Evolutionary conservation across 768 basidiomycete species (phyloP).

Genomic region (Serendipita vermifera): DNA sequence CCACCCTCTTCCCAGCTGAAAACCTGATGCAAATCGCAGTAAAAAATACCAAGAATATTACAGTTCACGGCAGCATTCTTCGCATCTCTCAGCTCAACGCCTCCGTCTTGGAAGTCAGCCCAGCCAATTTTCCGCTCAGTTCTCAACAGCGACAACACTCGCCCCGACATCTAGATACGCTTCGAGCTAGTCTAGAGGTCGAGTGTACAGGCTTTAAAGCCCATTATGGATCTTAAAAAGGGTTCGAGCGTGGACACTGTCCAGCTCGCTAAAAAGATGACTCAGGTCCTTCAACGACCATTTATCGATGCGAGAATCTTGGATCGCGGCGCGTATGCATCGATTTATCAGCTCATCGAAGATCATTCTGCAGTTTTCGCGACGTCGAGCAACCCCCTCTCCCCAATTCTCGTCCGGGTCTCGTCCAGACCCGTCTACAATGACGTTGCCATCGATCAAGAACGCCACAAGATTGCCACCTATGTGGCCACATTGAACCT

Average conservation of each 20-base stretch:
- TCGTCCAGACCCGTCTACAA: conserved; percentile 1
- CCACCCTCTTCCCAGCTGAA: too few species aligned
- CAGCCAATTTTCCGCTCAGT: too few species aligned
- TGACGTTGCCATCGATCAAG: conserved; percentile 9
- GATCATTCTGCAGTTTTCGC: not conserved
- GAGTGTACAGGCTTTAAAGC: not conserved
- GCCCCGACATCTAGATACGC: too few species aligned
- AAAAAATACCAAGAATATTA: too few species aligned
- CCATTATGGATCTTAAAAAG: conserved; percentile 3
- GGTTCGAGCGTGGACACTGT: conserved; percentile 6
- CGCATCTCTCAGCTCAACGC: too few species aligned
- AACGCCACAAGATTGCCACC: not conserved
- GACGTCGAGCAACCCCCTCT: not conserved
- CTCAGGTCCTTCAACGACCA: not conserved
- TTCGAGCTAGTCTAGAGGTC: too few species aligned
- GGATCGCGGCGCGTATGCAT: not conserved
- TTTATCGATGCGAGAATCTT: not conserved
- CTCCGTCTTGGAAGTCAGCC: too few species aligned
- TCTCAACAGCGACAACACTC: too few species aligned
- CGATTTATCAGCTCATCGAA: conserved; percentile 6
- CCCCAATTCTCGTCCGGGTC: not conserved
- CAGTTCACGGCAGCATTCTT: too few species aligned
- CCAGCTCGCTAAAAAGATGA: not conserved
- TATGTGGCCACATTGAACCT: not conserved
- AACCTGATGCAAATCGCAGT: too few species aligned